phyloP scores from a whole-genome alignment of 192 early-diverging fungal species.

The Coemansia sp. region DNA sequence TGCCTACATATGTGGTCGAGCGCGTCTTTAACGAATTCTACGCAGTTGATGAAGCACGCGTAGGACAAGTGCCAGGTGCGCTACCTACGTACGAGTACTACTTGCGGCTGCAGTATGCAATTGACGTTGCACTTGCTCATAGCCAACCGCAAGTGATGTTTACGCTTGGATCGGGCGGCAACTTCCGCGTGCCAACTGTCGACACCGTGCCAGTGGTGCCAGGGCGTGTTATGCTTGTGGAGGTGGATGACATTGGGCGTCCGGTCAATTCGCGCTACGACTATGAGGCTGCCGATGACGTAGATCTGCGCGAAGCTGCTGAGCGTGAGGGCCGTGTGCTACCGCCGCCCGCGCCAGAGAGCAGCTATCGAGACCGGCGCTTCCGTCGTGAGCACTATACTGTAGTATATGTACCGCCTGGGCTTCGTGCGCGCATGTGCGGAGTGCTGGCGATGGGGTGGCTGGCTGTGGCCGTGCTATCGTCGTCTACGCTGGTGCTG shows the following conservation, averaged over 20 bases:
- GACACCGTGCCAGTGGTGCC: conserved; percentile 83
- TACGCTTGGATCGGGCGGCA: conserved; percentile 56
- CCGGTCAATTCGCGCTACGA: conserved; percentile 58
- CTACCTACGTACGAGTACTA: conserved; percentile 28
- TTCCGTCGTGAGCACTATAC: conserved; percentile 59
- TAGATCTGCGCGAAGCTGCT: conserved; percentile 29
- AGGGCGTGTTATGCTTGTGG: conserved; percentile 77
- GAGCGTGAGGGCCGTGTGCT: conserved; percentile 22
- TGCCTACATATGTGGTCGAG: conserved; percentile 54
- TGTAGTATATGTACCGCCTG: conserved; percentile 78
- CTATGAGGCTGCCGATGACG: conserved; percentile 60
- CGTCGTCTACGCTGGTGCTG: conserved; percentile 52
- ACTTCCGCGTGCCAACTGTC: conserved; percentile 78
- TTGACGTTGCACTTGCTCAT: conserved; percentile 48
- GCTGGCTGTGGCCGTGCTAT: conserved; percentile 31
- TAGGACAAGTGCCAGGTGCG: conserved; percentile 6
- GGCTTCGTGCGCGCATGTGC: conserved; percentile 14
- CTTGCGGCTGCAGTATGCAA: conserved; percentile 21
- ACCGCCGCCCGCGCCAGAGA: conserved; percentile 33
- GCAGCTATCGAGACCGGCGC: conserved; percentile 55
- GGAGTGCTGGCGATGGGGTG: conserved; percentile 32
- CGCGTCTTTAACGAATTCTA: conserved; percentile 40
- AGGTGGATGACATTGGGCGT: conserved; percentile 58
- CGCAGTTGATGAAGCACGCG: conserved; percentile 25
- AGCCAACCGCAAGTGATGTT: conserved; percentile 55